Evolutionary conservation across 257 asterid genomes (phyloP).

Genomic region (Solanum lignicaule): DNA sequence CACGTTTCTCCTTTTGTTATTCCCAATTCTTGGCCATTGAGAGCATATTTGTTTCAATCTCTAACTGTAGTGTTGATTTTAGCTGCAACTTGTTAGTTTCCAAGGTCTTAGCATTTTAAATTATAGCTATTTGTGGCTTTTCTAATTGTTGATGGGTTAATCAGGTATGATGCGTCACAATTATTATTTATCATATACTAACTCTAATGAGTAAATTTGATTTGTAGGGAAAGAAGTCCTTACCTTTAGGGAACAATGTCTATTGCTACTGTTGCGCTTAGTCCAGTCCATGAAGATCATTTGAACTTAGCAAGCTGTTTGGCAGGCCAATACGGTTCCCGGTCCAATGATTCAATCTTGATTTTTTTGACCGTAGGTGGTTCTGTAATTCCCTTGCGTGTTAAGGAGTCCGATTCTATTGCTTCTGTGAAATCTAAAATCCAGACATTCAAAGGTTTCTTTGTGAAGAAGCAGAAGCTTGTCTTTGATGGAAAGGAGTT

Average conservation of each 20-base stretch:
- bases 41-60: neutral
- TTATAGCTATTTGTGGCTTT: neutral
- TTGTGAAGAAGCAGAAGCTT: conserved; percentile 56
- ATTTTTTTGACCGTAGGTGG: conserved; percentile 54
- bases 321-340: conserved; percentile 20
- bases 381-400: conserved; percentile 58
- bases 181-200: neutral
- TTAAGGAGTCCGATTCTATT: conserved; percentile 63
- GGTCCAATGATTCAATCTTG: conserved; percentile 46
- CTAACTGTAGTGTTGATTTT: neutral
- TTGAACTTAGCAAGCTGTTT: conserved; percentile 40
- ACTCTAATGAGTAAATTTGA: neutral
- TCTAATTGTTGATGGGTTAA: neutral
- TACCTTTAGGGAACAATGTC: conserved; percentile 43
- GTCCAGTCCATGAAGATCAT: conserved; percentile 52
- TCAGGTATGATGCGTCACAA: neutral
- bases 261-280: conserved; percentile 63
- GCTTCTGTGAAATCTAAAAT: conserved; percentile 70
- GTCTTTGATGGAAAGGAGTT: conserved; percentile 71
- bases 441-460: conserved; percentile 50
- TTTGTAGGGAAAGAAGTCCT: conserved; percentile 17
- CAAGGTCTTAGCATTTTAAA: conserved; percentile 4
- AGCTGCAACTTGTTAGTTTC: neutral
- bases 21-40: neutral
- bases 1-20: neutral